phyloP scores from a whole-genome alignment of 495 filamentous ascomycete genomes.

The Chaetomium fimeti region DNA sequence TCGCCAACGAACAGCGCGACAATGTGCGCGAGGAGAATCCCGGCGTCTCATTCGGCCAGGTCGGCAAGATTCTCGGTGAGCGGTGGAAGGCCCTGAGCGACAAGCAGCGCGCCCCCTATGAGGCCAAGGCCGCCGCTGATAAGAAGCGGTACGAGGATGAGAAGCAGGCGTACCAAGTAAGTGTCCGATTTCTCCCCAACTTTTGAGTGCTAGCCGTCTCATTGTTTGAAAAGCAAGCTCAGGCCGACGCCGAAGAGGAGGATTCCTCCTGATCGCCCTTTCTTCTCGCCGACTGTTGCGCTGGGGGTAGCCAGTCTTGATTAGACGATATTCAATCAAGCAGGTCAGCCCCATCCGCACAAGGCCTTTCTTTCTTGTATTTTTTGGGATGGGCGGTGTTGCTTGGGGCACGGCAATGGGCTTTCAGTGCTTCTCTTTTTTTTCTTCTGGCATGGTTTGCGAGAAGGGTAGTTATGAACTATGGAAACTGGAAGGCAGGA shows the following conservation, averaged over 20 bases:
- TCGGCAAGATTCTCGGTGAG: slow-evolving; percentile 96
- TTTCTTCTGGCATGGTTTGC: slow-evolving; percentile 34
- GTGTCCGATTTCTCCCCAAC: slow-evolving; percentile 32
- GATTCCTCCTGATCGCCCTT: slow-evolving; percentile 38
- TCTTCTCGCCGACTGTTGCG: slow-evolving; percentile 36
- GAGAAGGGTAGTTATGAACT: slow-evolving; percentile 38
- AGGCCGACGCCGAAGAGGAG: slow-evolving; percentile 52
- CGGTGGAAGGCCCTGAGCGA: slow-evolving; percentile 94
- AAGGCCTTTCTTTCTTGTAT: slow-evolving; percentile 41
- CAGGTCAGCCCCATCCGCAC: slow-evolving; percentile 27
- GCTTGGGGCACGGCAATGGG: slow-evolving; percentile 42
- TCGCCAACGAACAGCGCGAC: slow-evolving; percentile 97
- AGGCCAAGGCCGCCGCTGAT: slow-evolving; percentile 90
- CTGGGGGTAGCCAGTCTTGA: slow-evolving; percentile 35
- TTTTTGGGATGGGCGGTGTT: slow-evolving; percentile 49
- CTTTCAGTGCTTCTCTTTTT: slow-evolving; percentile 34
- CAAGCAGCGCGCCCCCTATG: slow-evolving; percentile 86
- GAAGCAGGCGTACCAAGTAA: slow-evolving; percentile 88
- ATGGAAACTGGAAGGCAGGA: slow-evolving; percentile 25
- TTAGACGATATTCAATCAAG: slow-evolving; percentile 29
- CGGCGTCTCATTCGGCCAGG: slow-evolving; percentile 94
- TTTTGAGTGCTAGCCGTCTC: slow-evolving; percentile 4
- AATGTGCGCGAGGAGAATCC: slow-evolving; percentile 98
- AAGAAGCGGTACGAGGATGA: slow-evolving; percentile 99
- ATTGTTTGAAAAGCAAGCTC: slow-evolving; percentile 33